Evolutionary conservation across 2,329 filamentous ascomycete genomes (phyloP), one percentile per base, ranked within the genome.

Genomic region (Tolypocladium tundrense): DNA sequence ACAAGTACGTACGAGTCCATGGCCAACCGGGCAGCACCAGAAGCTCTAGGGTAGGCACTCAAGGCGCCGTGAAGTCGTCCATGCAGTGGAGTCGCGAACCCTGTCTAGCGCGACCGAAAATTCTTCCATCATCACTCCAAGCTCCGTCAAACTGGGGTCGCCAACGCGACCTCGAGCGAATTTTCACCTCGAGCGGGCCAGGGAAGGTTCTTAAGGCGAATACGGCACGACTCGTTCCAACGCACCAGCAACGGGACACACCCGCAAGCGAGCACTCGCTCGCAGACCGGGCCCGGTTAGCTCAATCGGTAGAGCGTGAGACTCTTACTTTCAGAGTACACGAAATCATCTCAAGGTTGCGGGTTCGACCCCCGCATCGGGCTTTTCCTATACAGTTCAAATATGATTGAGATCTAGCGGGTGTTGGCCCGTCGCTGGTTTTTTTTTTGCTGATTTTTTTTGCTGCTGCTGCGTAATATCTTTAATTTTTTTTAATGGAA

Each of bases 291-390:
- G 70, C 70, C 70, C 67, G 69, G 70, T 70, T 72, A 72, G 70
- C 70, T 72, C 70, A 72, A 72, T 72, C 69, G 70, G 70, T 86
- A 87, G 84, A 87, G 83, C 83, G 83, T 86, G 79, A 85, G 83
- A 86, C 84, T 86, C 84, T 82, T 81, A 81, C 19, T 50, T 48
- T 48, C 45, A 33, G 45, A 50, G 45, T 50, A 50, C 45, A 50
- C 45, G 45, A 50, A 50, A 50, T 48, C 43, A 59, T 60, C 77
- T 80, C 75, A 78, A 79, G 77, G 76, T 74, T 79, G 76, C 74
- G 76, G 76, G 79, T 81, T 80, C 77, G 76, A 78, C 70, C 72
- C 70, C 70, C 70, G 69, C 70, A 69, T 72, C 67, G 70, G 70
- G 68, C 70, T 73, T 51, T 72, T 72, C 70, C 70, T 72, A 71